Evolutionary conservation across 768 basidiomycete species (phyloP).

Genomic region (Collybiopsis confluens): DNA sequence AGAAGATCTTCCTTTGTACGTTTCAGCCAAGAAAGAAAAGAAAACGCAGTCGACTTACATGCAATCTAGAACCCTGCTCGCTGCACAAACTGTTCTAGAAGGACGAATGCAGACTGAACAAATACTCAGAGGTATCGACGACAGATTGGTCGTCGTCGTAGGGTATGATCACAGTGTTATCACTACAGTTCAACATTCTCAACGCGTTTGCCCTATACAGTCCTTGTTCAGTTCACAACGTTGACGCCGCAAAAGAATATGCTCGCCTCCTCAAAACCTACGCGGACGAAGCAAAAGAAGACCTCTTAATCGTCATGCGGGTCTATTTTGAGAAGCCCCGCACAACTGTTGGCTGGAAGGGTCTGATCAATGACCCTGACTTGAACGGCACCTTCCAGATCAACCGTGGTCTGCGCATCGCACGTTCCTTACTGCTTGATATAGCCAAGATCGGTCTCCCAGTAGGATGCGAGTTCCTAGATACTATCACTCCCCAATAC

Average conservation of each 20-base stretch:
- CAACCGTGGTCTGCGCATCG: slow-evolving; percentile 90
- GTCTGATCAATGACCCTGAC: slow-evolving; percentile 95
- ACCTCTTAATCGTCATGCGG: slow-evolving; percentile 93
- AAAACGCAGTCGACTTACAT: too few relatives aligned
- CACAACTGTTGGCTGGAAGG: slow-evolving; percentile 98
- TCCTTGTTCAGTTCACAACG: slow-evolving; percentile 93
- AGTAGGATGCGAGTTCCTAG: slow-evolving; percentile 95
- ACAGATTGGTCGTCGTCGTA: slow-evolving; percentile 88
- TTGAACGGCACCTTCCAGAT: slow-evolving; percentile 93
- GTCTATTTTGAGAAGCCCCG: slow-evolving; percentile 98
- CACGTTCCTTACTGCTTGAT: slow-evolving; percentile 82
- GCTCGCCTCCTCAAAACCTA: slow-evolving; percentile 76
- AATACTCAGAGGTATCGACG: slow-evolving; percentile 82
- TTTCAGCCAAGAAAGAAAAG: too few relatives aligned
- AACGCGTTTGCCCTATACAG: slow-evolving; percentile 29
- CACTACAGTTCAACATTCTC: background rate
- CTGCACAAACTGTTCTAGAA: slow-evolving; percentile 86
- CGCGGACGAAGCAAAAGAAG: slow-evolving; percentile 74
- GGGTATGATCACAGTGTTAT: slow-evolving; percentile 60
- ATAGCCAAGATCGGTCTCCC: slow-evolving; percentile 89
- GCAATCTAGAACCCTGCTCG: slow-evolving; percentile 63
- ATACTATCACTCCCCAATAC: slow-evolving; percentile 76
- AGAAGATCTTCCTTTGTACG: slow-evolving; percentile 87
- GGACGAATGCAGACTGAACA: slow-evolving; percentile 77
- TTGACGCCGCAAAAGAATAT: slow-evolving; percentile 82